Conservation (phyloP, 2,329 filamentous ascomycete species). For the Hysterium pulicare region DNA sequence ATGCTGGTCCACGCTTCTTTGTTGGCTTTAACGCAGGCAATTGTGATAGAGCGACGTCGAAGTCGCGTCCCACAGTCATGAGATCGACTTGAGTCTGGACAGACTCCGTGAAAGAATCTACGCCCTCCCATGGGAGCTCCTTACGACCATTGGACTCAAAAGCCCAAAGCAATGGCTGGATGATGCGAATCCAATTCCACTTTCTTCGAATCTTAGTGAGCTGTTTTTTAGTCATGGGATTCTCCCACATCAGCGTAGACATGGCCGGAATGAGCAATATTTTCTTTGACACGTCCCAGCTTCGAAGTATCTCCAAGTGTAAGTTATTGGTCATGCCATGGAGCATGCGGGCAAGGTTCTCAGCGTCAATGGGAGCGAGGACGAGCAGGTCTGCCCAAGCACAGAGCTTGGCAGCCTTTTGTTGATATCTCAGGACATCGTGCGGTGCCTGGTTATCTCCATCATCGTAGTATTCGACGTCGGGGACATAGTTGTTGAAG, state of each 20-base stretch:
- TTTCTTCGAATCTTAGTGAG: conserved; percentile 77
- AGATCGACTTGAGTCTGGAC: conserved; percentile 76
- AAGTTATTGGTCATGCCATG: conserved; percentile 78
- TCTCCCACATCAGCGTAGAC: conserved; percentile 86
- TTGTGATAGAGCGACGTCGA: conserved; percentile 49
- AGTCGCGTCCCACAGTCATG: conserved; percentile 68
- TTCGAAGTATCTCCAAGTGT: conserved; percentile 74
- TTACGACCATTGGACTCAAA: conserved; percentile 58
- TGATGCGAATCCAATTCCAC: conserved; percentile 82
- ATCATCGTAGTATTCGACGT: conserved; percentile 1
- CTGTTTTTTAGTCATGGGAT: conserved; percentile 83
- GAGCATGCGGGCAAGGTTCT: conserved; percentile 83
- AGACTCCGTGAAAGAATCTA: conserved; percentile 69
- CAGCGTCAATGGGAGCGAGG: conserved; percentile 78
- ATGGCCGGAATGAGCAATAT: conserved; percentile 84
- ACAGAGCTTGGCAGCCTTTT: conserved; percentile 66
- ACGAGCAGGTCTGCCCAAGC: conserved; percentile 87
- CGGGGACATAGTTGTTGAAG: too few species aligned
- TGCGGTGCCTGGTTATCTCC: neutral
- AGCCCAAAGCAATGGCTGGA: conserved; percentile 79
- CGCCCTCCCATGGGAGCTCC: conserved; percentile 53
- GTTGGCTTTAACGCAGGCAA: conserved; percentile 29
- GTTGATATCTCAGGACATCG: conserved; percentile 24
- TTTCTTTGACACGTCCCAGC: conserved; percentile 84
- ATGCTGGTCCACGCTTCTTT: conserved; percentile 38